phyloP scores from a whole-genome alignment of 2,329 filamentous ascomycete genomes.

The Pseudocercospora pini-densiflorae region DNA sequence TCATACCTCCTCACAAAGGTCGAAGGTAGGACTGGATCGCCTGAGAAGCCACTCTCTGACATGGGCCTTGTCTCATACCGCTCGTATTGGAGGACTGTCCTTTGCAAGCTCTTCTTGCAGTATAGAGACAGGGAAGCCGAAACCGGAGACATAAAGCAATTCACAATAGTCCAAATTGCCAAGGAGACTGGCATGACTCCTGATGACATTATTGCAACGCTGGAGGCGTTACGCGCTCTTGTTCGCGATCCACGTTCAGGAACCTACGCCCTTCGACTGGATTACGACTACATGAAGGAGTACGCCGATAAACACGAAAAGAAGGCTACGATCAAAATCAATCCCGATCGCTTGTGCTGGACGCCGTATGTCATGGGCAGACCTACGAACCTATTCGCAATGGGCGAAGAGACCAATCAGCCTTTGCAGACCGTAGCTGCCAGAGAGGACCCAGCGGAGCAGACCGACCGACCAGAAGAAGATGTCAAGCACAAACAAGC shows the following conservation, averaged over 20 bases:
- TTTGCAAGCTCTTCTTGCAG: conserved; percentile 81
- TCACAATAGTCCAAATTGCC: conserved; percentile 70
- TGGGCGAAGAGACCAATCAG: conserved; percentile 44
- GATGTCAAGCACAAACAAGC: conserved; percentile 49
- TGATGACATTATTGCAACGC: conserved; percentile 91
- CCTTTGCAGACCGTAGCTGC: conserved; percentile 81
- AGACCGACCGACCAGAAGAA: conserved; percentile 48
- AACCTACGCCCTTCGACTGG: conserved; percentile 85
- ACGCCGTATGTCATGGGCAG: conserved; percentile 97
- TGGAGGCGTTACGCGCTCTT: conserved; percentile 87
- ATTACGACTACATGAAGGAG: conserved; percentile 81
- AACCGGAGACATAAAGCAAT: conserved; percentile 27
- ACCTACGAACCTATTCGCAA: conserved; percentile 42
- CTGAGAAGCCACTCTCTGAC: conserved; percentile 95
- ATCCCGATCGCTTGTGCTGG: conserved; percentile 83
- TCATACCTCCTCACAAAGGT: conserved; percentile 94
- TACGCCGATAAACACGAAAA: conserved; percentile 88
- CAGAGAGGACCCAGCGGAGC: conserved; percentile 65
- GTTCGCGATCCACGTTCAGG: conserved; percentile 88
- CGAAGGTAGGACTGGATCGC: conserved; percentile 91
- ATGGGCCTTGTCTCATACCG: conserved; percentile 98
- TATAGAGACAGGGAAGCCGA: conserved; percentile 50
- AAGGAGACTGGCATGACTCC: conserved; percentile 93
- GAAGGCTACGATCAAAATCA: conserved; percentile 85
- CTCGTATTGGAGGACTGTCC: conserved; percentile 91